Evolutionary conservation across 306 rosid genomes (phyloP), one percentile per base, ranked within the genome.

Genomic region (Rosa lucieae): DNA sequence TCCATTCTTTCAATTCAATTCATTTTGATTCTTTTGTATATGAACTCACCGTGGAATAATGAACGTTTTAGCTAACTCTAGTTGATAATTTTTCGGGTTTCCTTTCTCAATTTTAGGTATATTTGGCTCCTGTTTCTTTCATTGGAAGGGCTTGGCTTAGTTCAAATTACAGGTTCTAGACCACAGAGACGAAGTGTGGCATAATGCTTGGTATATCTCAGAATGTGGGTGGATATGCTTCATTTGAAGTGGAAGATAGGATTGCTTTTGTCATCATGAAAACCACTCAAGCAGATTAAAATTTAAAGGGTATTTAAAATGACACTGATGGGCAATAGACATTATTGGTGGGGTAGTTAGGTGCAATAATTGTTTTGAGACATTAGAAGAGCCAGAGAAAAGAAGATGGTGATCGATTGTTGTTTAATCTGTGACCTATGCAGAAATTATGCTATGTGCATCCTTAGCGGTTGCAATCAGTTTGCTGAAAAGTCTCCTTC

Each of bases 1-100:
- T 78, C 81, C 88, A 87, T 89, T 90, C 87, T 73, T 87, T 87
- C 46, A 66, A 65, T 79, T 29, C 65, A 86, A 85, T 89, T 87
- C 61, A 74, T 65, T 74, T 77, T 51, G 23, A 87, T 86, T 89
- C 81, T 85, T 78, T 58, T 11, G 44, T 10, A 10, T 59, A 78
- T 69, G 23, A 83, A 53, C 2, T 37, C n/a, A 9, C n/a, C n/a
- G 14, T 63, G 69, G n/a, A 40, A 66, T 35, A 17, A 37, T 37
- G 26, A 35, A 29, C 69, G 1, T 63, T 14, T 14, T 15, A 1
- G 12, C 4, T 0, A 0, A 14, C 6, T 65, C 5, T 35, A 18
- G 12, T 39, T 7, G 47, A 15, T 23, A 58, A 1, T 20, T 26
- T 26, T 4, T 62, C n/a, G 6, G 29, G 62, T n/a, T 58, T 59